Conservation (phyloP, 352 stramenopile genomes). For the Phytophthora pistaciae region DNA sequence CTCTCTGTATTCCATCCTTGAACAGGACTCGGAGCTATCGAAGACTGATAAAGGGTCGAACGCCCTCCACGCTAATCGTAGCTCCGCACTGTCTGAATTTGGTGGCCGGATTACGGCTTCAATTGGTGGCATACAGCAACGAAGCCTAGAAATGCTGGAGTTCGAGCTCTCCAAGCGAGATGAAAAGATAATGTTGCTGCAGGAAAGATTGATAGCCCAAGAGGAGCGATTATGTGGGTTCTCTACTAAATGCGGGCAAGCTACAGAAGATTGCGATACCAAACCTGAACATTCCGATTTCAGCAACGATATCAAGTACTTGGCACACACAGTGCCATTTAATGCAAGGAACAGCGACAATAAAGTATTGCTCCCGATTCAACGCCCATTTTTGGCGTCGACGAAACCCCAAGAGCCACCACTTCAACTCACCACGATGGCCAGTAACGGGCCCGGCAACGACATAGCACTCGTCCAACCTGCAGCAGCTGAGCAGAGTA, state of each 20-base stretch:
- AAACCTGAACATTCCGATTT: neutral
- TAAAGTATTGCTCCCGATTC: neutral
- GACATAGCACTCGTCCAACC: neutral
- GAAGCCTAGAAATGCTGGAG: conserved; percentile 1
- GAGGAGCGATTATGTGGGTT: conserved; percentile 8
- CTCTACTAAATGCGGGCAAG: neutral
- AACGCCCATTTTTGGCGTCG: conserved; percentile 24
- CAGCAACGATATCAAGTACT: neutral
- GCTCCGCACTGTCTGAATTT: conserved; percentile 9
- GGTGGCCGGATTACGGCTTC: neutral
- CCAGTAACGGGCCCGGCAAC: conserved; percentile 20
- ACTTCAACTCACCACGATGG: conserved; percentile 4
- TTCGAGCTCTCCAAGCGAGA: conserved; percentile 34
- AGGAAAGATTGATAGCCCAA: conserved; percentile 23
- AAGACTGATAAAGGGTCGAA: neutral
- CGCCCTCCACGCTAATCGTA: neutral
- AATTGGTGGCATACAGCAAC: neutral
- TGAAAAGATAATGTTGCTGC: conserved; percentile 36
- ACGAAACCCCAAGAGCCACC: conserved; percentile 16
- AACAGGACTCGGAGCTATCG: neutral
- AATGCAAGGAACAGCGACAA: neutral
- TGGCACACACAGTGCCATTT: neutral
- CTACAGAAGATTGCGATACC: neutral
- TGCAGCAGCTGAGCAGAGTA: neutral
- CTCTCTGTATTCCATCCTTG: conserved; percentile 16